Percentiles rank a stretch among this genome's conserved stretches.
Evolutionary conservation across 805 yeast genomes (phyloP).

Genomic region (Lipomyces lipofer): DNA sequence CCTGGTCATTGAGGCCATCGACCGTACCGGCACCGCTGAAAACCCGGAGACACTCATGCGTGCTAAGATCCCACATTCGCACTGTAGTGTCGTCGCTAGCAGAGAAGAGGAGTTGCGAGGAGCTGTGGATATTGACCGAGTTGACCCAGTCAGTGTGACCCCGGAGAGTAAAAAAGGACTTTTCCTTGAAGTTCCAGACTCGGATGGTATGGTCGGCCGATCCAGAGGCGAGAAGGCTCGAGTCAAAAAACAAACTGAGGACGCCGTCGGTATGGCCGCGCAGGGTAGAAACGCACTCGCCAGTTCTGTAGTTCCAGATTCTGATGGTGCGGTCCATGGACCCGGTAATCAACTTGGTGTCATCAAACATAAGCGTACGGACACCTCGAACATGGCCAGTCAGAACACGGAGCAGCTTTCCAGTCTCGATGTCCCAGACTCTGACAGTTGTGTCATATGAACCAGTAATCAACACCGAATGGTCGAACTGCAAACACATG

Average conservation of each 20-base stretch:
- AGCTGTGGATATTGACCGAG: constrained; percentile 80
- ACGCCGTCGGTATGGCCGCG: constrained; percentile 90
- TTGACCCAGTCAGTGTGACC: constrained; percentile 95
- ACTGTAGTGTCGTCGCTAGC: constrained; percentile 91
- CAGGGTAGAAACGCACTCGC: constrained; percentile 90
- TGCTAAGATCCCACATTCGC: constrained; percentile 88
- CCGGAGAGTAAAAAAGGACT: constrained; percentile 87
- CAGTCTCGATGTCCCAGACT: constrained; percentile 88
- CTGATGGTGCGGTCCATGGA: constrained; percentile 88
- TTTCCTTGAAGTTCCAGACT: constrained; percentile 93
- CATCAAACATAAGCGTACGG: constrained; percentile 79
- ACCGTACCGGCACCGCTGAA: constrained; percentile 52
- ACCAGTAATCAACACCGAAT: constrained; percentile 81
- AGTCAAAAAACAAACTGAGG: constrained; percentile 76
- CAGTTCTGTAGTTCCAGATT: constrained; percentile 95
- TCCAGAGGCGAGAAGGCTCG: constrained; percentile 85
- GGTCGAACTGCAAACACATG: constrained; percentile 81
- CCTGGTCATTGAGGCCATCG: constrained; percentile 39
- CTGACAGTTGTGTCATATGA: constrained; percentile 87
- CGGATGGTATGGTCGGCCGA: constrained; percentile 89
- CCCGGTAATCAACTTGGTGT: constrained; percentile 85
- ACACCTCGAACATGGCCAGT: constrained; percentile 90
- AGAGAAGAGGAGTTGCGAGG: constrained; percentile 75
- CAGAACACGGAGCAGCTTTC: constrained; percentile 72
- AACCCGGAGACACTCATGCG: constrained; percentile 73